Evolutionary conservation across 1,284 basidiomycete species (phyloP).

Genomic region (Rhodotorula sp.): DNA sequence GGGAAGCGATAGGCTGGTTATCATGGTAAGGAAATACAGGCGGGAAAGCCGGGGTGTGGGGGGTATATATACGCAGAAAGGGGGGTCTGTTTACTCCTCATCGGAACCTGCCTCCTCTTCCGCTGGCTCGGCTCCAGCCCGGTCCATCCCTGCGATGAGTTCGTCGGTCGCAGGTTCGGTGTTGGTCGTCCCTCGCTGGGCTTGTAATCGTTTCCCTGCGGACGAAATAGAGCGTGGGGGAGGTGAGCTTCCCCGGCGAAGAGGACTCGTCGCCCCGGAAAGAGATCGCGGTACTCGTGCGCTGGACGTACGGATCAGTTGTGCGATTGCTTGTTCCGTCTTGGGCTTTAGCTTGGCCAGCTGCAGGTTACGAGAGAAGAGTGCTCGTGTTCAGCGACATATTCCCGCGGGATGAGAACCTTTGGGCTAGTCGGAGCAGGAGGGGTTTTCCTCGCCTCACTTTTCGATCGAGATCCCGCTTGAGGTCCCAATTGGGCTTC

Average conservation of each 20-base stretch:
- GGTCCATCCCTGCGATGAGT: slow-evolving; percentile 30
- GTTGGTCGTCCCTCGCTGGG: slow-evolving; percentile 19
- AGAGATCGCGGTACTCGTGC: too few relatives aligned
- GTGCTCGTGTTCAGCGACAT: background rate
- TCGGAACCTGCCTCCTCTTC: slow-evolving; percentile 25
- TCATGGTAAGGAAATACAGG: too few relatives aligned
- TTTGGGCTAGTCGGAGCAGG: too few relatives aligned
- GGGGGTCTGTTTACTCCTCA: slow-evolving; percentile 6
- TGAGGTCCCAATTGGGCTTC: slow-evolving; percentile 94
- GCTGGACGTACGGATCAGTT: slow-evolving; percentile 73
- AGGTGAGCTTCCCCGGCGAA: background rate
- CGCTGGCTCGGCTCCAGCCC: slow-evolving; percentile 16
- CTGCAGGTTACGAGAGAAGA: slow-evolving; percentile 47
- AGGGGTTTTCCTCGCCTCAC: slow-evolving; percentile 4
- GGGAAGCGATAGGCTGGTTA: too few relatives aligned
- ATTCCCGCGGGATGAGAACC: too few relatives aligned
- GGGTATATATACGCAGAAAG: background rate
- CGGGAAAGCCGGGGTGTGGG: background rate
- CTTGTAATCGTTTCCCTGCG: slow-evolving; percentile 38
- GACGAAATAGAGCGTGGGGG: background rate
- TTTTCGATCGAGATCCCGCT: slow-evolving; percentile 84
- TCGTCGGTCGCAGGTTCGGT: slow-evolving; percentile 26
- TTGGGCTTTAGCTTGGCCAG: slow-evolving; percentile 81
- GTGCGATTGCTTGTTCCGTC: slow-evolving; percentile 88
- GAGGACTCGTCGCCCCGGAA: too few relatives aligned